These are phyloP conservation scores for Coemansia guatemalensis DNA, from an alignment of 192 early-diverging fungal genomes.

Conservation along the genomic window DNA sequence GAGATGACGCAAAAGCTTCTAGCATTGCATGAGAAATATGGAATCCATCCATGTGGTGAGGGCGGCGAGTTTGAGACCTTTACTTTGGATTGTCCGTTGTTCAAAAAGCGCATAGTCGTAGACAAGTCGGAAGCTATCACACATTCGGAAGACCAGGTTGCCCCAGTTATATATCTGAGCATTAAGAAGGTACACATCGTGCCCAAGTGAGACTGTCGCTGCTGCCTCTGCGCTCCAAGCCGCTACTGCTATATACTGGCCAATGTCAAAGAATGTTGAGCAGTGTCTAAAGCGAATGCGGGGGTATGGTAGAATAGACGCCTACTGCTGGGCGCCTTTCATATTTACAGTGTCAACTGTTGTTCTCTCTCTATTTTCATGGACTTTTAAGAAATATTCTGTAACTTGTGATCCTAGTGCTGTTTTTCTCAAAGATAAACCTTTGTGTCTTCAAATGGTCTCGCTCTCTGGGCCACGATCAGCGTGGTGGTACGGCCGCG, in stretches of 20 bases:
- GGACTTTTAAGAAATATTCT: background rate
- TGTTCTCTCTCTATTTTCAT: background rate
- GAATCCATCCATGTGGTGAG: conserved; percentile 90
- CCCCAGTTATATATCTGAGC: conserved; percentile 78
- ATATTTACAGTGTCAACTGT: background rate
- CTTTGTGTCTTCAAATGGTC: conserved; percentile 3
- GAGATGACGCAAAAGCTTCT: conserved; percentile 79
- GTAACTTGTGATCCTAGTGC: background rate
- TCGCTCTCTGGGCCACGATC: conserved; percentile 19
- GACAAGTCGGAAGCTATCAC: conserved; percentile 70
- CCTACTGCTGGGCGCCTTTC: background rate
- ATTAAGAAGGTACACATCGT: conserved; percentile 69
- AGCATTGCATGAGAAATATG: conserved; percentile 67
- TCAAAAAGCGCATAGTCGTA: conserved; percentile 74
- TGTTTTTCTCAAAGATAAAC: background rate
- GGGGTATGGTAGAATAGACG: background rate
- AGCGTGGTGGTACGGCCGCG: conserved; percentile 52
- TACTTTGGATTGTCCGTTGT: conserved; percentile 90
- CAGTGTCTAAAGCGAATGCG: background rate
- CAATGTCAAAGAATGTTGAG: background rate
- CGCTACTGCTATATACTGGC: background rate
- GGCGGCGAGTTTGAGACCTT: conserved; percentile 98
- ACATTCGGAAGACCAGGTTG: conserved; percentile 81
- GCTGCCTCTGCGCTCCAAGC: background rate
- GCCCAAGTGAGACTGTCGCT: conserved; percentile 55